Conservation (phyloP, 1,284 basidiomycete species). For the Cryptococcus jaspeensis region DNA sequence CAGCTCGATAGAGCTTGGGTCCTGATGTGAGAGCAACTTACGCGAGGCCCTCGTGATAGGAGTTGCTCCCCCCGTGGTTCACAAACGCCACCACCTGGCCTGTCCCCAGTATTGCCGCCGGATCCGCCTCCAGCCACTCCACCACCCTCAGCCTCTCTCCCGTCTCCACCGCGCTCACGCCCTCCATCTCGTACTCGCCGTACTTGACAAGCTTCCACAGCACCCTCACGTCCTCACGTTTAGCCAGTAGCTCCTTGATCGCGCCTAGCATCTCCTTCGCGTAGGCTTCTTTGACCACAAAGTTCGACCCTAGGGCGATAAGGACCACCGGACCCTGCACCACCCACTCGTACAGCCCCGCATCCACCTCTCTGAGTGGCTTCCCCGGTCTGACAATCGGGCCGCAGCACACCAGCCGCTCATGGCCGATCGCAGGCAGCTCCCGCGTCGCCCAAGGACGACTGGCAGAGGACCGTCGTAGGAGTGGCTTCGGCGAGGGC, state of each 20-base stretch:
- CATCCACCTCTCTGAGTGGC: conserved; percentile 14
- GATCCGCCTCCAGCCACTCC: conserved; percentile 25
- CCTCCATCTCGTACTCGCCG: conserved; percentile 4
- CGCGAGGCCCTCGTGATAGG: conserved; percentile 31
- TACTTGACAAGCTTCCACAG: conserved; percentile 19
- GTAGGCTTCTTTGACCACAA: conserved; percentile 1
- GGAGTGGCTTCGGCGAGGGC: neutral
- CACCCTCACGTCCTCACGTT: conserved; percentile 21
- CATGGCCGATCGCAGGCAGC: conserved; percentile 14
- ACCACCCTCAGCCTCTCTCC: conserved; percentile 22
- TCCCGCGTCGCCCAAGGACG: conserved; percentile 18
- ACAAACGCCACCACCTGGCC: conserved; percentile 26
- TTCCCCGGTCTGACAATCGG: conserved; percentile 18
- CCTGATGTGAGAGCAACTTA: conserved; percentile 13
- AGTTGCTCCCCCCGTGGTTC: conserved; percentile 33
- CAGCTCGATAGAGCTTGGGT: neutral
- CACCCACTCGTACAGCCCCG: neutral
- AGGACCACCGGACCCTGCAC: conserved; percentile 5
- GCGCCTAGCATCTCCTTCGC: conserved; percentile 14
- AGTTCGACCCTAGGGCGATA: conserved; percentile 22
- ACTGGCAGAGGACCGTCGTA: conserved; percentile 19
- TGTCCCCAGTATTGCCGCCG: conserved; percentile 18
- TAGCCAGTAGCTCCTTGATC: conserved; percentile 12
- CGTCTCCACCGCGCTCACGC: neutral
- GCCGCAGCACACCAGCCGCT: conserved; percentile 18